A percentile compares a stretch with the other conserved stretches of the same genome.
These are phyloP conservation scores for Aspergillus sp. DNA, from an alignment of 2,329 filamentous ascomycete species.

Conservation along the genomic window DNA sequence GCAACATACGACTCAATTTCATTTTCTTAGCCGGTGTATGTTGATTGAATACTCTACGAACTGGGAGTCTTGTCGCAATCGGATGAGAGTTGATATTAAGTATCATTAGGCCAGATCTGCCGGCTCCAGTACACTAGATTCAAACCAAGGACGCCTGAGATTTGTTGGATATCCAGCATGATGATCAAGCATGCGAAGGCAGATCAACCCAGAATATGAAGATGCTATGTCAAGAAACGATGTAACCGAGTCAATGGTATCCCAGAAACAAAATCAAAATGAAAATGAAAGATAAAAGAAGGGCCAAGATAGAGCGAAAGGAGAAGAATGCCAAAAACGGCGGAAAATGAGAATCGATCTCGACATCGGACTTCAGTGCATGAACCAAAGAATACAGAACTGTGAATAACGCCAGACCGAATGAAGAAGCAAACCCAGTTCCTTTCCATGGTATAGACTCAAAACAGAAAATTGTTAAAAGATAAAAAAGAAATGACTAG, in stretches of 20 bases:
- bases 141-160: slow-evolving; percentile 10
- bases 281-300: slow-evolving; percentile 10
- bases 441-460: slow-evolving; percentile 3
- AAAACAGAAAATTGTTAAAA: background rate
- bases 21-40: too few relatives aligned
- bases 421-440: background rate
- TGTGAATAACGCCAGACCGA: background rate
- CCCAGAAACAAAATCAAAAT: slow-evolving; percentile 14
- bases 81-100: background rate
- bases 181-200: background rate
- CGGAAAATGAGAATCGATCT: slow-evolving; percentile 9
- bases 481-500: slow-evolving; percentile 2
- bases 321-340: slow-evolving; percentile 7
- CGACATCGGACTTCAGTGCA: slow-evolving; percentile 11
- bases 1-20: too few relatives aligned
- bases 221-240: slow-evolving; percentile 12
- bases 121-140: background rate
- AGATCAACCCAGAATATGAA: slow-evolving; percentile 11
- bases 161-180: background rate
- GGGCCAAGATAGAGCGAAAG: slow-evolving; percentile 2
- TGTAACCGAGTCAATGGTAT: slow-evolving; percentile 18
- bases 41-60: too few relatives aligned
- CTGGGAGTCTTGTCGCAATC: background rate
- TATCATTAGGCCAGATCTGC: background rate
- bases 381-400: background rate